A percentile compares a stretch with the other conserved stretches of the same genome.
Evolutionary conservation across 2,329 filamentous ascomycete species (phyloP).

Genomic region (Botryotinia calthae): DNA sequence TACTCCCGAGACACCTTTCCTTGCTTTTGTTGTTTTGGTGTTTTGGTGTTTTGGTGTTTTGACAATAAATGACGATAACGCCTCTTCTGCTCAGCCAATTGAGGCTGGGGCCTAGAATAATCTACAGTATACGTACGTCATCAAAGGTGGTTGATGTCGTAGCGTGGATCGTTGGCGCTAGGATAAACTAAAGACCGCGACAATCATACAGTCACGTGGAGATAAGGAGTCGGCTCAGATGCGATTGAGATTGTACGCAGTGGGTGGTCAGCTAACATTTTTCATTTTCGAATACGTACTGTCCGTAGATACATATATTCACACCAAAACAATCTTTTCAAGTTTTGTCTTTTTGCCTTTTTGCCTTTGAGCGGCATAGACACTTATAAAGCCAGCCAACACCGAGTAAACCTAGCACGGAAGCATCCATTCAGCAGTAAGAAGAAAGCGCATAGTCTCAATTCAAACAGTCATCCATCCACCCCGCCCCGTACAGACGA

Average conservation of each 20-base stretch:
- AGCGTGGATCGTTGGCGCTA: neutral
- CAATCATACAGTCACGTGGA: neutral
- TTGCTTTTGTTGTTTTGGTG: slow-evolving; percentile 7
- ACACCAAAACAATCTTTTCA: neutral
- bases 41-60: neutral
- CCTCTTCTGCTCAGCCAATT: neutral
- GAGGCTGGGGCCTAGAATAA: neutral
- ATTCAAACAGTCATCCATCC: neutral
- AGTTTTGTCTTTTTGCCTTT: neutral
- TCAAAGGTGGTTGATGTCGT: neutral
- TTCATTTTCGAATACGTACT: neutral
- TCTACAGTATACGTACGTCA: neutral
- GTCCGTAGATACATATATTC: neutral
- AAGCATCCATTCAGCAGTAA: neutral
- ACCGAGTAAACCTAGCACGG: neutral
- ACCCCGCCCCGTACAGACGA: neutral
- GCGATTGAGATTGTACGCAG: neutral
- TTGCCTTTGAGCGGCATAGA: neutral
- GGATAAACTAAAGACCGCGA: neutral
- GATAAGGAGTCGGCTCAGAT: neutral
- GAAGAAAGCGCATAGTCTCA: neutral
- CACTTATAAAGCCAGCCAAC: neutral
- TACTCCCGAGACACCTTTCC: neutral
- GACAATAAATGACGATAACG: neutral
- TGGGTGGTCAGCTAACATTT: neutral